Evolutionary conservation across 768 basidiomycete species (phyloP).

Genomic region (Panus rudis): DNA sequence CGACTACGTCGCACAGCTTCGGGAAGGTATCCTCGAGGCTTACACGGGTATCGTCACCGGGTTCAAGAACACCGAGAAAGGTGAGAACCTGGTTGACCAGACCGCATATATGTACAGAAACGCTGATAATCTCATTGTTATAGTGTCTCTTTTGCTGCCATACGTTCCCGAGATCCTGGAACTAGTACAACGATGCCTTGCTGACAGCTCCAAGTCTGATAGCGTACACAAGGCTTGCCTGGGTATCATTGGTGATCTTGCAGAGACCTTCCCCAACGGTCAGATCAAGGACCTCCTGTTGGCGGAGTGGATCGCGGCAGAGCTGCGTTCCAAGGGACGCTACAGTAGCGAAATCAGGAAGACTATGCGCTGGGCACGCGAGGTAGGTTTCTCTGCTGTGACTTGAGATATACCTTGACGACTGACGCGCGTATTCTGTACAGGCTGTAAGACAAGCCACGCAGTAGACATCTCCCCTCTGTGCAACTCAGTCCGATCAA

Average conservation of each 20-base stretch:
- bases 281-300: slow-evolving; percentile 76
- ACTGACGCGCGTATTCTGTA: not conserved
- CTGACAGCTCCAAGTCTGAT: slow-evolving; percentile 82
- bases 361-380: slow-evolving; percentile 89
- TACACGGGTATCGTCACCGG: slow-evolving; percentile 93
- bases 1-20: slow-evolving; percentile 84
- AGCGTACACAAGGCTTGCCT: slow-evolving; percentile 64
- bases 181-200: slow-evolving; percentile 68
- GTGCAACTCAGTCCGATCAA: no score
- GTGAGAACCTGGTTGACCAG: slow-evolving; percentile 29
- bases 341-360: slow-evolving; percentile 76
- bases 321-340: slow-evolving; percentile 68
- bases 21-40: slow-evolving; percentile 95
- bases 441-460: slow-evolving; percentile 81
- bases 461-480: no score
- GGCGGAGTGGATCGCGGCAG: slow-evolving; percentile 68
- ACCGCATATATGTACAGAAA: not conserved
- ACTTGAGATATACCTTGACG: slow-evolving; percentile 2
- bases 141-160: slow-evolving; percentile 52
- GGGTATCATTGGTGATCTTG: slow-evolving; percentile 90
- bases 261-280: slow-evolving; percentile 77
- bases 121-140: slow-evolving; percentile 8
- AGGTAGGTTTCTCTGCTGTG: slow-evolving; percentile 43
- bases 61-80: slow-evolving; percentile 76
- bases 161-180: slow-evolving; percentile 73